Conservation (phyloP, 1,284 basidiomycete species). For the Sutorius eximius region DNA sequence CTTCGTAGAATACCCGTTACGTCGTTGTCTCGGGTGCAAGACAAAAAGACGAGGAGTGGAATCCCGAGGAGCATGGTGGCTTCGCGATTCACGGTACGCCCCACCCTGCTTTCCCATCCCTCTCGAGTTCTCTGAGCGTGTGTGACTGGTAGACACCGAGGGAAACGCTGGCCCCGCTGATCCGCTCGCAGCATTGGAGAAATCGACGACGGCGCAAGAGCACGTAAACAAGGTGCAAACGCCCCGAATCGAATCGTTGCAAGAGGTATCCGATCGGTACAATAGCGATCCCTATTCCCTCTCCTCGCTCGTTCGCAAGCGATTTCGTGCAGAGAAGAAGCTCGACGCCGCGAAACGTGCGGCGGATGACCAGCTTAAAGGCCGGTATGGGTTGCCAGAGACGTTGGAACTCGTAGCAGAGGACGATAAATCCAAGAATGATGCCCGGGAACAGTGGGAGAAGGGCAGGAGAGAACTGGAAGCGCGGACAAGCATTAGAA, state of each 20-base stretch:
- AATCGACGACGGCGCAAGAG: slow-evolving; percentile 77
- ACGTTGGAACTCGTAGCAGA: slow-evolving; percentile 59
- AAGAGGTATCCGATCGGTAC: slow-evolving; percentile 68
- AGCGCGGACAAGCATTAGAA: slow-evolving; percentile 45
- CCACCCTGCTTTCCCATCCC: not conserved
- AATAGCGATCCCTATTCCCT: slow-evolving; percentile 84
- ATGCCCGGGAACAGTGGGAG: slow-evolving; percentile 64
- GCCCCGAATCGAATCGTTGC: slow-evolving; percentile 77
- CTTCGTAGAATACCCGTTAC: slow-evolving; percentile 84
- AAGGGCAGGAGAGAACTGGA: slow-evolving; percentile 47
- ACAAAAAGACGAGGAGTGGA: slow-evolving; percentile 93
- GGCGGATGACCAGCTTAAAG: slow-evolving; percentile 69
- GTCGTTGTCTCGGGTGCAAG: slow-evolving; percentile 89
- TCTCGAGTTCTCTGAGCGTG: not conserved
- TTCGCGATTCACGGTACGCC: slow-evolving; percentile 80
- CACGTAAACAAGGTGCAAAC: slow-evolving; percentile 68
- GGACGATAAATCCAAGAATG: slow-evolving; percentile 51
- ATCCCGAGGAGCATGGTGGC: slow-evolving; percentile 93
- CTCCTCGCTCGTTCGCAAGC: slow-evolving; percentile 71
- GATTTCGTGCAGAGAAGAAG: slow-evolving; percentile 86
- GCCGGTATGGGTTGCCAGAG: slow-evolving; percentile 72
- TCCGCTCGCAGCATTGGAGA: slow-evolving; percentile 86
- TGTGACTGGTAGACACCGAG: slow-evolving; percentile 60
- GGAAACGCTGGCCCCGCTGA: slow-evolving; percentile 64
- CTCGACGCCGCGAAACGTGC: slow-evolving; percentile 63